A percentile compares a stretch with the other conserved stretches of the same genome.
Conservation (phyloP, 176 grass and related monocot genomes). For the Carex parvula region DNA sequence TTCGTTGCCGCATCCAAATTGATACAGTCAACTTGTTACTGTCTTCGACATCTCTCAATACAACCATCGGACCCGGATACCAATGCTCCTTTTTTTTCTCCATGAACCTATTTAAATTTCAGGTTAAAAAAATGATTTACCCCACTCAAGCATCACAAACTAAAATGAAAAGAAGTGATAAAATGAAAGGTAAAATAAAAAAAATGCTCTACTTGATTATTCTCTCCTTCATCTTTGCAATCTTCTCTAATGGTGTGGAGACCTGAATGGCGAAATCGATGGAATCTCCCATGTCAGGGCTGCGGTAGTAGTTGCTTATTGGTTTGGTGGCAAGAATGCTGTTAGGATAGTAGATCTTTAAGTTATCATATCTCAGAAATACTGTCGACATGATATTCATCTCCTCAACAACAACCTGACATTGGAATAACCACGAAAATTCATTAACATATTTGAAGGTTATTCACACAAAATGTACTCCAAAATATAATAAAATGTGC, state of each 20-base stretch:
- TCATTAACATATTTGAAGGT: neutral
- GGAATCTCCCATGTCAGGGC: slow-evolving; percentile 93
- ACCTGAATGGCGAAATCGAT: slow-evolving; percentile 75
- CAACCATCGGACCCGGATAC: slow-evolving; percentile 70
- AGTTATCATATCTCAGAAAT: slow-evolving; percentile 87
- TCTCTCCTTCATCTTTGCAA: slow-evolving; percentile 82
- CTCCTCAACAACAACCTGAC: slow-evolving; percentile 86
- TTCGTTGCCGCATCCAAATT: slow-evolving; percentile 84
- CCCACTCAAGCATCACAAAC: neutral
- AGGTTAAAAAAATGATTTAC: neutral
- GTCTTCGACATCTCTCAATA: slow-evolving; percentile 70
- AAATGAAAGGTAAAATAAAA: neutral
- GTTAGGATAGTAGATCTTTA: slow-evolving; percentile 85
- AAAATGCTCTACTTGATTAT: slow-evolving; percentile 49
- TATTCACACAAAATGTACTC: too few species aligned
- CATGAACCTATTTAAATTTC: slow-evolving; percentile 50
- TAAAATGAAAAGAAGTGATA: neutral
- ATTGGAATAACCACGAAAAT: neutral
- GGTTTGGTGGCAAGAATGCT: slow-evolving; percentile 56
- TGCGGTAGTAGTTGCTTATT: slow-evolving; percentile 87
- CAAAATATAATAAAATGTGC: neutral
- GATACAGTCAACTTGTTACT: slow-evolving; percentile 65
- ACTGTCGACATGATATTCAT: slow-evolving; percentile 96
- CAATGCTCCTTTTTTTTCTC: slow-evolving; percentile 94
- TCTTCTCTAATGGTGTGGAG: slow-evolving; percentile 65